Base-by-base conservation (phyloP, 2,329 filamentous ascomycete species). In the Laburnicola sp. region DNA sequence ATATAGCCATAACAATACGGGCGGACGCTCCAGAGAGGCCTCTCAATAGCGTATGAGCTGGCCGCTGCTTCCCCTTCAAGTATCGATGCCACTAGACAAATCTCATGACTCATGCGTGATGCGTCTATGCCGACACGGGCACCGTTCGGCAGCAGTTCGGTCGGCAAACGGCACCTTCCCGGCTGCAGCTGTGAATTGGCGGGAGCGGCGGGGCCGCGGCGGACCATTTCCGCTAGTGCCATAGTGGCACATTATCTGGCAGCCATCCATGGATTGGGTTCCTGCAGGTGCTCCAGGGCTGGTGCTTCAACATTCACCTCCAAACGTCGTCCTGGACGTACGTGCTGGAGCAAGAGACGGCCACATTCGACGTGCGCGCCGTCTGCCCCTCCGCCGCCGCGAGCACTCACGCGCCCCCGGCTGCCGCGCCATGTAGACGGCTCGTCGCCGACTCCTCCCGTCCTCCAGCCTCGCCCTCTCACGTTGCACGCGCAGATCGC, bases 261-360 rank as follows among this genome's bases (percentile, higher is more conserved):
- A n/a, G n/a, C 28, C 28, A 10, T 5, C 51, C 48, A 45, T 39
- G 57, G 52, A 63, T 62, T 64, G 62, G 62, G 42, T 60, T 66
- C 58, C 66, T 69, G 66, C 65, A 69, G 62, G 65, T 63, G 60
- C 62, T 53, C 54, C 50, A 35, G 37, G 43, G 35, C 27, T 48
- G 45, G 36, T 40, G n/a, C 53, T 57, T 58, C 51, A 59, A 52
- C 54, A 58, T 56, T 16, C 31, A 10, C 63, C 51, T 50, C 32
- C 50, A 41, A 32, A n/a, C n/a, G n/a, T n/a, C n/a, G n/a, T n/a
- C n/a, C n/a, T n/a, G n/a, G n/a, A n/a, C n/a, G n/a, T n/a, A n/a
- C n/a, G n/a, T n/a, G n/a, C n/a, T n/a, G 47, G 48, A 54, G 51
- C 38, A 38, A 28, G 37, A 10, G n/a, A n/a, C 38, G 45, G 30